Conservation (phyloP, 768 basidiomycete genomes). For the Macrolepiota albuminosa region DNA sequence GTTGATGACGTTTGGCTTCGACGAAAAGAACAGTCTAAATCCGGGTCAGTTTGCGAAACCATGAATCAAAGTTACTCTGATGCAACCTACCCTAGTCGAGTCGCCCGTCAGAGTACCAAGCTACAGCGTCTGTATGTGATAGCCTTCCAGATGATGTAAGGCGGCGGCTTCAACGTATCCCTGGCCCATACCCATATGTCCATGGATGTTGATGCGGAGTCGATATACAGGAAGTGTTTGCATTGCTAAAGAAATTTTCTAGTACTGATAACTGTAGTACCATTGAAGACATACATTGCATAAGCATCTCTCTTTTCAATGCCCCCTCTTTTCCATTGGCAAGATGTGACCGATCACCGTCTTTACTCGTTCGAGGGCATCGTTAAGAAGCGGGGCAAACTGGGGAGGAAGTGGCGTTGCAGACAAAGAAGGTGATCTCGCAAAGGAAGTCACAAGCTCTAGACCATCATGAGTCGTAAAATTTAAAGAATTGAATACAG, state of each 20-base stretch:
- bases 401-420: constrained; percentile 71
- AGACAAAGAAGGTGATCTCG: constrained; percentile 81
- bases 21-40: constrained; percentile 79
- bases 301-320: constrained; percentile 81
- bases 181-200: constrained; percentile 86
- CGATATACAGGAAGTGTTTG: constrained; percentile 52
- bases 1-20: constrained; percentile 96
- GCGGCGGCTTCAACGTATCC: constrained; percentile 85
- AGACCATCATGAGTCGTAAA: constrained; percentile 3
- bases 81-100: constrained; percentile 67
- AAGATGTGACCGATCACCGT: constrained; percentile 66
- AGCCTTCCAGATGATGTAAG: constrained; percentile 92
- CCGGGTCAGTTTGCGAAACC: not conserved
- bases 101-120: constrained; percentile 85
- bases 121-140: constrained; percentile 91
- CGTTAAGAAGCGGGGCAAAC: constrained; percentile 33
- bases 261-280: no score
- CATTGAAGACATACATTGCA: constrained; percentile 54
- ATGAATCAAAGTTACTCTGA: not conserved
- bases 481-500: not conserved
- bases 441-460: constrained; percentile 95
- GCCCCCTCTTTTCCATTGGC: constrained; percentile 83
- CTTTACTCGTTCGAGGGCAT: constrained; percentile 69
- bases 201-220: constrained; percentile 82
- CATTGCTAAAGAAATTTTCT: no score